Evolutionary conservation across 495 filamentous ascomycete species (phyloP), one percentile per base, ranked within the genome.

Genomic region (Aspergillus biplanus): DNA sequence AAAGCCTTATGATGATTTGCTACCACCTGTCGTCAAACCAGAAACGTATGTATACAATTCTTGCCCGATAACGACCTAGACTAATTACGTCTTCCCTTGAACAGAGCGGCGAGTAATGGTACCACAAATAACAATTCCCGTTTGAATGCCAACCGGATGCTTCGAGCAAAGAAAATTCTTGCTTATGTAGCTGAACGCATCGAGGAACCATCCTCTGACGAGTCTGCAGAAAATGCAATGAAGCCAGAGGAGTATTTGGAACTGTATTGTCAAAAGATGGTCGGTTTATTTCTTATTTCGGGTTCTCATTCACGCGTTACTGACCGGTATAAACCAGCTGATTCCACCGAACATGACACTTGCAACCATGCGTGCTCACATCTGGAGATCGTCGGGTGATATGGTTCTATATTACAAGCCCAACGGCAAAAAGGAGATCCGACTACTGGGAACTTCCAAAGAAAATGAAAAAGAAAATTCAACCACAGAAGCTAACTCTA

Each of bases 91-190:
- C 9, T 31, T 7, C 12, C 32, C 18, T 13, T 18, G 59, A 50
- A 13, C n/a, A 74, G 75, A 59, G 65, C 71, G 6, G 56, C 66
- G 50, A 32, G 61, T 39, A 77, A 65, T 16, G 67, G 66, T 56
- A 73, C 69, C 46, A 69, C 66, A 67, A 87, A 89, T 37, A 95
- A 92, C 39, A 95, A 92, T 66, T 90, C 92, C 54, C 87, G 95
- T 33, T 83, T 99, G 61, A 99, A 98, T 72, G 95, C 95, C 33
- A 99, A 98, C 70, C 83, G 95, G 33, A 98, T 99, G 96, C 83
- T 99, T 33, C 85, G 95, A 49, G 90, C 93, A 4, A 94, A 92
- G 79, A 99, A 98, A 80, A 92, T 99, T n/a, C 75, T 96, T 39
- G 87, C 86, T 1, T 99, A 99, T 67, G 88, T 98, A 7, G 90